These are phyloP conservation scores for Didymella pinodella DNA, from an alignment of 2,329 filamentous ascomycete genomes.

Conservation along the genomic window DNA sequence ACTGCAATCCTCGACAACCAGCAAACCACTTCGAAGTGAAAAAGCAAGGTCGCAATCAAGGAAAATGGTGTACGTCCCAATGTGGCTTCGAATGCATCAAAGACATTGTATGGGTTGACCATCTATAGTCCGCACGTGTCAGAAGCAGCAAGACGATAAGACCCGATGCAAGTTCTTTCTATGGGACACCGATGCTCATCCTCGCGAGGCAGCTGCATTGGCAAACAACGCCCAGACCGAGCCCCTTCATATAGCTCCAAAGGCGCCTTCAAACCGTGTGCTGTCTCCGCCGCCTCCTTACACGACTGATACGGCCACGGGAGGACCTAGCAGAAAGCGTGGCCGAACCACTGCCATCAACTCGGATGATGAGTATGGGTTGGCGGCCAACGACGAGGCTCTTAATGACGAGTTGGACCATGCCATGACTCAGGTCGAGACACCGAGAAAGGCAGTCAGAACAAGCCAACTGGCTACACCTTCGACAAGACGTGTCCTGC, in stretches of 20 bases:
- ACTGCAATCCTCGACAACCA: slow-evolving; percentile 63
- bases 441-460: slow-evolving; percentile 53
- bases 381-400: slow-evolving; percentile 41
- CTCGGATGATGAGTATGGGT: slow-evolving; percentile 47
- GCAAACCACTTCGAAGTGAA: slow-evolving; percentile 65
- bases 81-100: neutral
- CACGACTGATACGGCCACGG: slow-evolving; percentile 20
- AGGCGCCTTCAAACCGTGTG: slow-evolving; percentile 30
- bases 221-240: slow-evolving; percentile 57
- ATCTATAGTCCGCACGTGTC: slow-evolving; percentile 63
- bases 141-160: slow-evolving; percentile 54
- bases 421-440: slow-evolving; percentile 42
- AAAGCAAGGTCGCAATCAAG: slow-evolving; percentile 65
- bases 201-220: slow-evolving; percentile 58
- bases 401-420: slow-evolving; percentile 45
- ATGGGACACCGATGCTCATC: slow-evolving; percentile 63
- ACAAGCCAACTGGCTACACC: slow-evolving; percentile 51
- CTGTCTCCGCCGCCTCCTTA: slow-evolving; percentile 33
- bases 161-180: slow-evolving; percentile 65
- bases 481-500: slow-evolving; percentile 45
- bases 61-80: slow-evolving; percentile 56
- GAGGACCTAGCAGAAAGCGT: slow-evolving; percentile 41
- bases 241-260: slow-evolving; percentile 24
- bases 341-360: slow-evolving; percentile 34
- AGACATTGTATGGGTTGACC: slow-evolving; percentile 17